Conservation (phyloP, 805 yeast genomes). For the Lipomyces starkeyi region DNA sequence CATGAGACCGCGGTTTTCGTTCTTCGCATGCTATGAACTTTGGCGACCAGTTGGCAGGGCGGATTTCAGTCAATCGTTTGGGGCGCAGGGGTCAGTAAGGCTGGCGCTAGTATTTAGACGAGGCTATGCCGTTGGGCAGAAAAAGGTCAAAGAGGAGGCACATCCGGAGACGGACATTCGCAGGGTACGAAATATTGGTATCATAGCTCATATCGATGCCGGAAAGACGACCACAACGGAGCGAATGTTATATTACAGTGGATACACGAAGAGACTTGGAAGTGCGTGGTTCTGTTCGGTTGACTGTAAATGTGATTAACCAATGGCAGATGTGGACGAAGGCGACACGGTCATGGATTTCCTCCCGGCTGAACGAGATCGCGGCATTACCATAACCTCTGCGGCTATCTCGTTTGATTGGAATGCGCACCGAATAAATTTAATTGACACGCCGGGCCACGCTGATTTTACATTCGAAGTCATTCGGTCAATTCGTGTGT, state of each 20-base stretch:
- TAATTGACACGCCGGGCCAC: constrained; percentile 98
- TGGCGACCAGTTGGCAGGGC: too few relatives aligned
- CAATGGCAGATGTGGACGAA: constrained; percentile 72
- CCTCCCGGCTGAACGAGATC: constrained; percentile 82
- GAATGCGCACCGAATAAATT: constrained; percentile 75
- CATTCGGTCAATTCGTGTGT: constrained; percentile 80
- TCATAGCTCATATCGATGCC: constrained; percentile 98
- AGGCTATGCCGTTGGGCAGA: background rate
- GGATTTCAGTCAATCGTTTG: too few relatives aligned
- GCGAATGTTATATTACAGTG: constrained; percentile 88
- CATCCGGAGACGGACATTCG: constrained; percentile 10
- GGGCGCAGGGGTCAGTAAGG: too few relatives aligned
- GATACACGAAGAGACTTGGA: constrained; percentile 79
- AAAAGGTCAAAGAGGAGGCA: background rate
- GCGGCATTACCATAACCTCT: constrained; percentile 96
- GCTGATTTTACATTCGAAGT: constrained; percentile 98
- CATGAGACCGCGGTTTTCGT: too few relatives aligned
- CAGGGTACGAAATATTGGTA: constrained; percentile 77
- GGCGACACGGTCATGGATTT: constrained; percentile 97
- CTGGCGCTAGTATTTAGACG: background rate
- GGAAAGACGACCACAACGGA: constrained; percentile 99
- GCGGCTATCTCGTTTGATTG: constrained; percentile 94
- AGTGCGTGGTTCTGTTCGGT: constrained; percentile 23
- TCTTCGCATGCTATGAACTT: too few relatives aligned
- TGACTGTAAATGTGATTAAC: background rate